Percentiles rank a stretch among this genome's conserved stretches.
Evolutionary conservation across 495 filamentous ascomycete genomes (phyloP).

Genomic region (Trichoderma gamsii): DNA sequence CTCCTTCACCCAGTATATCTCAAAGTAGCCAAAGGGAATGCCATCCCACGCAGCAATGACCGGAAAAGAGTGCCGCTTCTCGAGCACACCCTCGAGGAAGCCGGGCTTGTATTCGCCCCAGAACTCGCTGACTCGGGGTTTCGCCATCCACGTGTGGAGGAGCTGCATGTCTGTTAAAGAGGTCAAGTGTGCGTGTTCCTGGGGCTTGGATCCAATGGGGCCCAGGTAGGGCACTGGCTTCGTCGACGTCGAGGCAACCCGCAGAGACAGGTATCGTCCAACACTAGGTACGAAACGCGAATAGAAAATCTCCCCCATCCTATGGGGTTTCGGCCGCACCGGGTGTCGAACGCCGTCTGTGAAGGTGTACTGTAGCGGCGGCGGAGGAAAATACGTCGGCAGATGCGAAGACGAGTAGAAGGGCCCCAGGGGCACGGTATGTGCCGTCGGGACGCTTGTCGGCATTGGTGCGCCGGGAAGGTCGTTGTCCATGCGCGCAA

Average conservation of each 20-base stretch:
- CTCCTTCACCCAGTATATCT: constrained; percentile 98
- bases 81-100: constrained; percentile 61
- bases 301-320: constrained; percentile 85
- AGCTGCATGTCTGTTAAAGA: constrained; percentile 61
- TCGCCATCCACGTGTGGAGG: constrained; percentile 84
- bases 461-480: constrained; percentile 26
- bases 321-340: constrained; percentile 78
- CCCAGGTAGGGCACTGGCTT: constrained; percentile 50
- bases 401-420: constrained; percentile 75
- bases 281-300: constrained; percentile 77
- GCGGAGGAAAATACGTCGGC: constrained; percentile 84
- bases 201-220: constrained; percentile 39
- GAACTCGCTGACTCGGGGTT: constrained; percentile 70
- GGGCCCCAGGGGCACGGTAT: constrained; percentile 47
- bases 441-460: constrained; percentile 30
- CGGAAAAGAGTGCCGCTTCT: constrained; percentile 72
- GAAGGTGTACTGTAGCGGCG: constrained; percentile 72
- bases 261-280: constrained; percentile 80
- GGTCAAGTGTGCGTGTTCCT: constrained; percentile 28
- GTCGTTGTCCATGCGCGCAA: constrained; percentile 17
- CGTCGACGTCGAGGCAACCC: constrained; percentile 59
- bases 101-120: constrained; percentile 69
- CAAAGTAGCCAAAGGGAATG: constrained; percentile 94
- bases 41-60: constrained; percentile 92
- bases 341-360: constrained; percentile 80